Evolutionary conservation across 1,139 yeast genomes (phyloP).

Genomic region (Nakaseomyces sp.): DNA sequence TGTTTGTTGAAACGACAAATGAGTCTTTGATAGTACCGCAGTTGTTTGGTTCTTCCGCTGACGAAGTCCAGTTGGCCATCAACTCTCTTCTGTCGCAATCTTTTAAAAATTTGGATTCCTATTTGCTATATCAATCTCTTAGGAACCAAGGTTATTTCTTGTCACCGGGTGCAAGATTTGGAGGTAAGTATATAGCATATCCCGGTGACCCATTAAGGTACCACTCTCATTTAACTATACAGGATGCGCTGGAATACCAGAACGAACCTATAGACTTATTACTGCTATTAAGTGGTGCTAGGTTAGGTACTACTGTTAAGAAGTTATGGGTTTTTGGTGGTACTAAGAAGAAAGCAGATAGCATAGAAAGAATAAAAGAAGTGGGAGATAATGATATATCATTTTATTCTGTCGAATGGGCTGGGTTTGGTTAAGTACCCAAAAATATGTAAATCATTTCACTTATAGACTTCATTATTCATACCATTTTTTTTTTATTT

Average conservation of each 20-base stretch:
- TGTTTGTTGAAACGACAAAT: constrained; percentile 18
- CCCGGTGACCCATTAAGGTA: constrained; percentile 92
- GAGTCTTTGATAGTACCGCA: constrained; percentile 9
- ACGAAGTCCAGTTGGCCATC: background rate
- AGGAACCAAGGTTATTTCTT: constrained; percentile 26
- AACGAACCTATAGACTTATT: constrained; percentile 45
- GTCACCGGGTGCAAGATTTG: constrained; percentile 84
- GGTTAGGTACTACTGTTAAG: constrained; percentile 88
- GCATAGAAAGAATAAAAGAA: background rate
- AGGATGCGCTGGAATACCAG: constrained; percentile 39
- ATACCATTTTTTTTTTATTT: background rate
- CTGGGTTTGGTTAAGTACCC: constrained; percentile 56
- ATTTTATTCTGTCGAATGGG: constrained; percentile 68
- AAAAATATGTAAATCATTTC: too few relatives aligned
- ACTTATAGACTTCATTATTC: background rate
- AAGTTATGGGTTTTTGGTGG: constrained; percentile 71
- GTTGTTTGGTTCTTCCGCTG: background rate
- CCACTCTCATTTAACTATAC: constrained; percentile 79
- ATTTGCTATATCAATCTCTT: constrained; percentile 16
- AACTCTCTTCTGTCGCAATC: constrained; percentile 7
- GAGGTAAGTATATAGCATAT: constrained; percentile 80
- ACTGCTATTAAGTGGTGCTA: constrained; percentile 69
- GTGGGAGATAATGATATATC: constrained; percentile 21
- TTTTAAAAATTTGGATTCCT: constrained; percentile 13
- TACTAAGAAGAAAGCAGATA: constrained; percentile 18